Evolutionary conservation across 805 yeast species (phyloP), one percentile per base, ranked within the genome.

Genomic region (Metschnikowia bowlesiae): DNA sequence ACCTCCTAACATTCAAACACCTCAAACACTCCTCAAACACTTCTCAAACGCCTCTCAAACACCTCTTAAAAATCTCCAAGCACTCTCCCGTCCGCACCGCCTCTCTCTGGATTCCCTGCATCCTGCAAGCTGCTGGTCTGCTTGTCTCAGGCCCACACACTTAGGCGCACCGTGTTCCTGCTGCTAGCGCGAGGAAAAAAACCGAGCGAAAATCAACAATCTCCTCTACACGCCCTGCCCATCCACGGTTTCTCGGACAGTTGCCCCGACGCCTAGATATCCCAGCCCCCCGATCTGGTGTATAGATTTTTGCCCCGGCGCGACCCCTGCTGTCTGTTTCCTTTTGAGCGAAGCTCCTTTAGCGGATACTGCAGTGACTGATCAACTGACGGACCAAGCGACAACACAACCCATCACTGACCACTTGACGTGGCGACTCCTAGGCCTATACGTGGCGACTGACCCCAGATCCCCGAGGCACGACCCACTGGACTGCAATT

Each of bases 171-270:
- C 6, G 18, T 18, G 34, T 32, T 26, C 36, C 22, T 32, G 33
- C 14, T 39, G 42, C 18, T 32, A 32, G 30, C 22, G 45, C 38
- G 45, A 42, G 45, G 45, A 36, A 44, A 44, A 43, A 44, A 44
- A 35, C 14, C 39, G 46, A 44, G 40, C 46, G 46, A 44, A 44
- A 44, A 44, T 44, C 40, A 44, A 44, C 40, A 14, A 34, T 11
- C 9, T 44, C 39, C 34, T n/a, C 28, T 35, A 26, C 16, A 31
- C 46, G 40, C 40, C 31, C 22, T 35, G 46, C 39, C 31, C 40
- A 4, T 31, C 8, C 46, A 35, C 39, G 32, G n/a, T 22, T 18
- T 18, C 34, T 28, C 46, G 46, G 46, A 26, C 46, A 14, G 9
- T 16, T 33, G n/a, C 40, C 39, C 46, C 46, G 16, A 22, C 35